A percentile compares a stretch with the other conserved stretches of the same genome.
phyloP scores from a whole-genome alignment of 345 rosid species.

The Rhizophora mangle region DNA sequence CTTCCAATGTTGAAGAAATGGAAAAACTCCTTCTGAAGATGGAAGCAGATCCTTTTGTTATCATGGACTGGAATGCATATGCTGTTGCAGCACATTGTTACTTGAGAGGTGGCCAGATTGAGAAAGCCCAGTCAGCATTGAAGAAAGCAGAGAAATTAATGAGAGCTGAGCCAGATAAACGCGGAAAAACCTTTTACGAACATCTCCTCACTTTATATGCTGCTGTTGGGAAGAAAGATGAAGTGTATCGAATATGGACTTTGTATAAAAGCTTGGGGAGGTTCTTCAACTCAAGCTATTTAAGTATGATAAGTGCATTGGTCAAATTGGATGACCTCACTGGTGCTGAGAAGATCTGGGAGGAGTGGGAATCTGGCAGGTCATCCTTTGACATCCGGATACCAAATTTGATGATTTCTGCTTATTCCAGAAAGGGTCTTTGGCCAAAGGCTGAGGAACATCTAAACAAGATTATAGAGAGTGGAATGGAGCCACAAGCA shows the following conservation, averaged over 20 bases:
- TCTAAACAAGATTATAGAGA: conserved; percentile 25
- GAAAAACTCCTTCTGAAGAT: conserved; percentile 45
- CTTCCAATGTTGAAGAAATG: conserved; percentile 48
- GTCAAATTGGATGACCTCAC: conserved; percentile 47
- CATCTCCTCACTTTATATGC: conserved; percentile 48
- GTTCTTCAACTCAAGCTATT: conserved; percentile 41
- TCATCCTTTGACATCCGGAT: conserved; percentile 36
- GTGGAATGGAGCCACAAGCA: conserved; percentile 29
- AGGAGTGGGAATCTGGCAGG: conserved; percentile 52
- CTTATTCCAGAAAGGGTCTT: conserved; percentile 47
- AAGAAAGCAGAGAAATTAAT: conserved; percentile 41
- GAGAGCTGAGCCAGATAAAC: conserved; percentile 11
- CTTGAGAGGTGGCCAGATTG: conserved; percentile 43
- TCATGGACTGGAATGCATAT: conserved; percentile 47
- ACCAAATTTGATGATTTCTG: conserved; percentile 41
- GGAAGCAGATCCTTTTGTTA: conserved; percentile 37
- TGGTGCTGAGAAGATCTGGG: conserved; percentile 46
- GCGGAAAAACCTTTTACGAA: conserved; percentile 27
- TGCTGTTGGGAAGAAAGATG: conserved; percentile 42
- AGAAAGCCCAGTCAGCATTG: conserved; percentile 42
- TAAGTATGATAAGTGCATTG: conserved; percentile 50
- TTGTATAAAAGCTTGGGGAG: conserved; percentile 38
- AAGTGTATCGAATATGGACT: conserved; percentile 53
- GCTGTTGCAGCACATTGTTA: conserved; percentile 43
- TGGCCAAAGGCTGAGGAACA: conserved; percentile 53